These are phyloP conservation scores for Gentiana macrophylla DNA, from an alignment of 257 asterid species.

Conservation along the genomic window DNA sequence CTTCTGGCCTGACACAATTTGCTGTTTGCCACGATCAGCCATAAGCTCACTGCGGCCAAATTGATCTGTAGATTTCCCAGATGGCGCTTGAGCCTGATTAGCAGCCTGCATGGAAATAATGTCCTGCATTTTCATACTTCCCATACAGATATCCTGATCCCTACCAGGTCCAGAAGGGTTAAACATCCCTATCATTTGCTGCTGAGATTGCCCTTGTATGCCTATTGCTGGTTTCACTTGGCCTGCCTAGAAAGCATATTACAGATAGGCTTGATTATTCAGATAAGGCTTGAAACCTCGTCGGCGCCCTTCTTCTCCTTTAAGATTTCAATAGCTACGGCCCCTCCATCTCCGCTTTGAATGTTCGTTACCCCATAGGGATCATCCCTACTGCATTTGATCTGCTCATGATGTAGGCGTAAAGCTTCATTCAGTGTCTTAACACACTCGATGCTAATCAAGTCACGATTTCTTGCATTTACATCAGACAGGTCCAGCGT, in stretches of 20 bases:
- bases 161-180: constrained; percentile 49
- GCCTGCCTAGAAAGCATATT: constrained; percentile 55
- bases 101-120: constrained; percentile 47
- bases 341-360: too few species aligned
- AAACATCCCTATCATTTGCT: constrained; percentile 67
- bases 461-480: constrained; percentile 51
- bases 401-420: constrained; percentile 37
- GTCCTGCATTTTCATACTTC: constrained; percentile 67
- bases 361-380: too few species aligned
- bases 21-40: constrained; percentile 46
- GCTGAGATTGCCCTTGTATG: constrained; percentile 56
- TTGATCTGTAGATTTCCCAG: constrained; percentile 62
- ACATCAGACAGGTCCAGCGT: constrained; percentile 47
- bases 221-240: constrained; percentile 84
- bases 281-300: too few species aligned
- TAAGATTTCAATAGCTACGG: too few species aligned
- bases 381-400: constrained; percentile 53
- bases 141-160: constrained; percentile 64
- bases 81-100: constrained; percentile 57
- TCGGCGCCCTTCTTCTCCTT: too few species aligned
- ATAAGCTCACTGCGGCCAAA: constrained; percentile 40
- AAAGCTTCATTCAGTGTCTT: constrained; percentile 69
- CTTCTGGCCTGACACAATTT: constrained; percentile 48
- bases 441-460: constrained; percentile 80
- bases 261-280: constrained; percentile 91